Conservation (phyloP, 106 monocot species). For the Dendrobium huoshanense region DNA sequence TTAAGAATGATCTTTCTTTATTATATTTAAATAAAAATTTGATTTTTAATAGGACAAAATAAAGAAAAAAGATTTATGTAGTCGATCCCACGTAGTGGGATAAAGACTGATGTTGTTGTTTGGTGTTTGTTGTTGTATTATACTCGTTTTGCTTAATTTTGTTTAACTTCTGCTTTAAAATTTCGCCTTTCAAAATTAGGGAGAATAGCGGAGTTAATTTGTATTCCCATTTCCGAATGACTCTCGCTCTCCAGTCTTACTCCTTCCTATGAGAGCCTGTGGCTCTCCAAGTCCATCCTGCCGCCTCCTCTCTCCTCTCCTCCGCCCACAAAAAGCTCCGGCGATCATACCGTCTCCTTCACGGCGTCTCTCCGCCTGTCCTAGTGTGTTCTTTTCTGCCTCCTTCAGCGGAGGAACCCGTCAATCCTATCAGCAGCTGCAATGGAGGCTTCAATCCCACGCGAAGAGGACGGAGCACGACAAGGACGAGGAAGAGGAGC, state of each 20-base stretch:
- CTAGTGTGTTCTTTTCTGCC: background rate
- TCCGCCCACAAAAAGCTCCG: background rate
- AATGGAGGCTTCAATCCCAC: background rate
- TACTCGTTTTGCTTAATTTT: too few relatives aligned
- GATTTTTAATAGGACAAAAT: too few relatives aligned
- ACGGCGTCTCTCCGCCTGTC: background rate
- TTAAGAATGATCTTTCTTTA: too few relatives aligned
- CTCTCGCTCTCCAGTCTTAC: background rate
- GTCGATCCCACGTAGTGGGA: too few relatives aligned
- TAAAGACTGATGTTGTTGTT: too few relatives aligned
- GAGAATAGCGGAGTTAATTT: too few relatives aligned
- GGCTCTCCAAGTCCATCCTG: background rate
- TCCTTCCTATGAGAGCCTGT: background rate
- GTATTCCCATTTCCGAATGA: too few relatives aligned
- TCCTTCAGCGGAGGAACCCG: background rate
- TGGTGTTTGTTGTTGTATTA: too few relatives aligned
- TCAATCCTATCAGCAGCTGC: background rate
- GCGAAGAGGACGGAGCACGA: background rate
- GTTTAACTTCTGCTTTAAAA: too few relatives aligned
- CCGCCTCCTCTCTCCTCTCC: background rate
- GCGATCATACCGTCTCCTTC: background rate
- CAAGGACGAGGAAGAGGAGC: slow-evolving; percentile 12
- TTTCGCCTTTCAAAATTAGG: too few relatives aligned
- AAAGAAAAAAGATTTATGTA: too few relatives aligned
- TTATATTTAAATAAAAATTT: too few relatives aligned